These are phyloP conservation scores for Cavenderia fasciculata DNA, from an alignment of 78 protist species.

Conservation along the genomic window DNA sequence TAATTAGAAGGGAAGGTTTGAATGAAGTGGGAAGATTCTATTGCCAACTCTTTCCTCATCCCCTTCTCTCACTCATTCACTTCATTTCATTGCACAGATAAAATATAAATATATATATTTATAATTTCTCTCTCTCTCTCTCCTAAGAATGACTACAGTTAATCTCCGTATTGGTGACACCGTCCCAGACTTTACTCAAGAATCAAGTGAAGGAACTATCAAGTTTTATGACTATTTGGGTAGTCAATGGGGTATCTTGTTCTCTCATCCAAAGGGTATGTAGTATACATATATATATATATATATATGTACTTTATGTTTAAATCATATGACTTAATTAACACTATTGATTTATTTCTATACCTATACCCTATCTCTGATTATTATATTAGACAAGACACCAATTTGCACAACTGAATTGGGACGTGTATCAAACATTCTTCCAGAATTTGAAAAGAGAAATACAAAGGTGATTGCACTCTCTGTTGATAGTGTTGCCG, in stretches of 20 bases:
- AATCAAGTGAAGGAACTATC: slow-evolving; percentile 70
- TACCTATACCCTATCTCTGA: background rate
- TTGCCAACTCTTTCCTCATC: too few relatives aligned
- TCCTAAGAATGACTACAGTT: too few relatives aligned
- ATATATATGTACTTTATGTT: background rate
- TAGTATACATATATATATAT: background rate
- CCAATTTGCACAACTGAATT: slow-evolving; percentile 94
- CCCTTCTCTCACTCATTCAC: too few relatives aligned
- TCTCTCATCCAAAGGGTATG: slow-evolving; percentile 91
- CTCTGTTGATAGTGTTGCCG: slow-evolving; percentile 48
- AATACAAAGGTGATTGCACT: slow-evolving; percentile 83
- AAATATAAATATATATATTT: too few relatives aligned
- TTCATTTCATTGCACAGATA: too few relatives aligned
- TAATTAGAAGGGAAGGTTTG: too few relatives aligned
- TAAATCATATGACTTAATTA: background rate
- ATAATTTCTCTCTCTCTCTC: too few relatives aligned
- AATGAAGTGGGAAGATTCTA: too few relatives aligned
- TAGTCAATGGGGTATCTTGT: slow-evolving; percentile 77
- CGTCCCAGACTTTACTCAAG: slow-evolving; percentile 75
- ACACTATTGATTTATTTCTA: background rate
- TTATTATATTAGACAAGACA: slow-evolving; percentile 2
- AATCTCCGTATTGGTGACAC: slow-evolving; percentile 61
- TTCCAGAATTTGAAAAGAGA: slow-evolving; percentile 78
- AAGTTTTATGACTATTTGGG: slow-evolving; percentile 70
- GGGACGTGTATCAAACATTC: slow-evolving; percentile 83